These are phyloP conservation scores for Xylaria sp. DNA, from an alignment of 2,329 filamentous ascomycete genomes.

Conservation along the genomic window DNA sequence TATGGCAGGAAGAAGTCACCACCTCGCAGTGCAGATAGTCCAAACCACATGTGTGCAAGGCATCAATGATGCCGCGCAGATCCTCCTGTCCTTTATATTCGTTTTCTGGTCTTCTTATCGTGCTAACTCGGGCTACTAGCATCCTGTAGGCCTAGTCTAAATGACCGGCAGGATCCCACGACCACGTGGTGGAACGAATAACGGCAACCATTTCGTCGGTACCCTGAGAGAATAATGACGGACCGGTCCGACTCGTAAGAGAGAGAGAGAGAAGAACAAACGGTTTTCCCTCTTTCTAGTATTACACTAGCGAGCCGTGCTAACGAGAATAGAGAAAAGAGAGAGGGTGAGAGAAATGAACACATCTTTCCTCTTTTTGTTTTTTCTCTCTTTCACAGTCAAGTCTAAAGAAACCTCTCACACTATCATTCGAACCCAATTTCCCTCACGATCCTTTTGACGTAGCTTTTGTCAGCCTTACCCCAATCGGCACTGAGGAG, in stretches of 20 bases:
- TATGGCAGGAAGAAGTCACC: neutral
- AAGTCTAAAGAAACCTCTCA: neutral
- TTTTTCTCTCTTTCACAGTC: too few species aligned
- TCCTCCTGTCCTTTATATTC: neutral
- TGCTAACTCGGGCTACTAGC: neutral
- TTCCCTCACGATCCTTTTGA: conserved; percentile 57
- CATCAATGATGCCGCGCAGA: neutral
- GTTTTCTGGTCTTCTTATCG: neutral
- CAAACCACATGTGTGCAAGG: conserved; percentile 8
- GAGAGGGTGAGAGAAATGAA: neutral
- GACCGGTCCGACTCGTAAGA: neutral
- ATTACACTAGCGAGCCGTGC: neutral
- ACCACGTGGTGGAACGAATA: conserved; percentile 1
- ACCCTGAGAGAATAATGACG: neutral
- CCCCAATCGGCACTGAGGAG: conserved; percentile 69
- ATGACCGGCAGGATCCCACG: neutral
- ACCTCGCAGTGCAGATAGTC: neutral
- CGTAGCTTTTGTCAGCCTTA: conserved; percentile 59
- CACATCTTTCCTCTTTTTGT: too few species aligned
- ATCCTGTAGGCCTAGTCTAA: neutral
- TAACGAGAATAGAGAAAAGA: neutral
- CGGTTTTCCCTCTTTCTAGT: neutral
- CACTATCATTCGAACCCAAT: conserved; percentile 53
- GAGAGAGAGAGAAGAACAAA: neutral
- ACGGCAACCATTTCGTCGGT: neutral